These are phyloP conservation scores for Amanita subjunquillea DNA, from an alignment of 768 basidiomycete species.

Conservation along the genomic window DNA sequence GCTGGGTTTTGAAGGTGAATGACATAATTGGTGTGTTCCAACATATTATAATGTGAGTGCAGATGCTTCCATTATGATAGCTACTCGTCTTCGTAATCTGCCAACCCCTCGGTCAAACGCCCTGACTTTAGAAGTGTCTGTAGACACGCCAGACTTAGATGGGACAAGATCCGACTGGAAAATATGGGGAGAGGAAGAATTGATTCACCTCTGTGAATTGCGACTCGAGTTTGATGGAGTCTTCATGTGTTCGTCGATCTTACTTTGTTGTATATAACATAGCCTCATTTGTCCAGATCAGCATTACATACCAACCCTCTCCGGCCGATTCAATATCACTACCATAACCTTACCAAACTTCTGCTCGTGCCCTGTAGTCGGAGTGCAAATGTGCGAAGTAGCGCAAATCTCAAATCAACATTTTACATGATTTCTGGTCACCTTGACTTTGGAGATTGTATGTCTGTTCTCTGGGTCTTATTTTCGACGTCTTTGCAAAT, in stretches of 20 bases:
- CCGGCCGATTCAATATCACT: slow-evolving; percentile 29
- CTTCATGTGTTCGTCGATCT: slow-evolving; percentile 27
- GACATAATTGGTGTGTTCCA: background rate
- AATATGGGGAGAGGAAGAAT: slow-evolving; percentile 46
- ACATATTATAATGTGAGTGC: slow-evolving; percentile 1
- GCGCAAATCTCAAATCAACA: slow-evolving; percentile 15
- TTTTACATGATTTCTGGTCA: slow-evolving; percentile 42
- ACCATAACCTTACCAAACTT: slow-evolving; percentile 29
- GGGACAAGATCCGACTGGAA: slow-evolving; percentile 32
- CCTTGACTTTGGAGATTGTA: slow-evolving; percentile 57
- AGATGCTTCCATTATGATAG: slow-evolving; percentile 53
- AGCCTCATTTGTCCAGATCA: slow-evolving; percentile 11
- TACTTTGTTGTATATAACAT: slow-evolving; percentile 1
- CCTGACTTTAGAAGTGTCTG: slow-evolving; percentile 25
- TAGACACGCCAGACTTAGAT: slow-evolving; percentile 16
- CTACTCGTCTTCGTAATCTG: slow-evolving; percentile 46
- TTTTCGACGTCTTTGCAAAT: background rate
- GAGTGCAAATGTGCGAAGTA: slow-evolving; percentile 2
- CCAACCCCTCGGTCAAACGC: slow-evolving; percentile 19
- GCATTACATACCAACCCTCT: slow-evolving; percentile 34
- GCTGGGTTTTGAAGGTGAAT: slow-evolving; percentile 45
- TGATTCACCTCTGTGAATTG: slow-evolving; percentile 53
- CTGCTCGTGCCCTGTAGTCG: slow-evolving; percentile 13
- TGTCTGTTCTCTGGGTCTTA: slow-evolving; percentile 9
- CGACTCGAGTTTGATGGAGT: slow-evolving; percentile 36